Evolutionary conservation across 2,329 filamentous ascomycete species (phyloP), one percentile per base, ranked within the genome.

Genomic region (Sporothrix euskadiensis): DNA sequence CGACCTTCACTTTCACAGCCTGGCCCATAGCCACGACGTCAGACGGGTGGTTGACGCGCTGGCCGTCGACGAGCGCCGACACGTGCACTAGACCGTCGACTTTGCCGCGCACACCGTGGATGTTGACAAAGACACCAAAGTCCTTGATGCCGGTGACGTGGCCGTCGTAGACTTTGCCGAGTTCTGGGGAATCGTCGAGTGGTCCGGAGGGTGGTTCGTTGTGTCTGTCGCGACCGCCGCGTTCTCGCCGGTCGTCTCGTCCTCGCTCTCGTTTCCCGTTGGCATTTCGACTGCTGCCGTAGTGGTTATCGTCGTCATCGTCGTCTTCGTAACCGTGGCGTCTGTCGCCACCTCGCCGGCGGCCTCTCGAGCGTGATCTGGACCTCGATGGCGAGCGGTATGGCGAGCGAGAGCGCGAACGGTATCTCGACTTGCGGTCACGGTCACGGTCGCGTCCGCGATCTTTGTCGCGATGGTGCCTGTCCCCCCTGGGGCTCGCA

Each of bases 71-170:
- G 81, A 99, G 91, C 30, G 93, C 92, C 32, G 95, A 98, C 39
- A 99, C 90, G 80, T 99, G 96, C 0, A 99, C 95, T 76, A 99
- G 85, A 0, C 96, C 96, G 79, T 98, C 94, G 0, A 97, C 92
- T 81, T 94, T 97, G 65, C 94, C 95, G 78, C 87, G 90, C 0
- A 99, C 91, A 22, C 94, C 92, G 77, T 91, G 88, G n/a, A 99
- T 81, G 77, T 97, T 97, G 73, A 98, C 94, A 81, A 99, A 99
- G 0, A 91, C 94, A 12, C 96, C 96, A 82, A 98, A 99, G 75
- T 98, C 94, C 79, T 98, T 98, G 71, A 99, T 86, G 0, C 94
- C 94, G 0, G 94, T 98, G 16, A 98, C 93, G 78, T 91, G 90
- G 1, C 96, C 96, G 75, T 94, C 88, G 79, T 99, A 99, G 1